Percentiles rank a stretch among this genome's conserved stretches.
Evolutionary conservation across 768 basidiomycete species (phyloP).

Genomic region (Lactifluus subvellereus): DNA sequence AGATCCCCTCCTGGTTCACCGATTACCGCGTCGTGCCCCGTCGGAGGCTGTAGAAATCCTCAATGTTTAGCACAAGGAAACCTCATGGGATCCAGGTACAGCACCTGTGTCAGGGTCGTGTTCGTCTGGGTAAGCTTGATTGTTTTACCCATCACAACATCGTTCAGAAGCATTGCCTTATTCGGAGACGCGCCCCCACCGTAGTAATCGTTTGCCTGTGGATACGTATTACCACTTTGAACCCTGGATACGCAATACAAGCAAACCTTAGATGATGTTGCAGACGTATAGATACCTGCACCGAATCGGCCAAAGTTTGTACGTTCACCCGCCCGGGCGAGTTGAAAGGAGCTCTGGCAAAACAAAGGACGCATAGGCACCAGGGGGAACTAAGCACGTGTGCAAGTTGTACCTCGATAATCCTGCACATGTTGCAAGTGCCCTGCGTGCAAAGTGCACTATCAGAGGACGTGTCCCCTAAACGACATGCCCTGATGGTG

Average conservation of each 20-base stretch:
- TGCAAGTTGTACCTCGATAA: constrained; percentile 20
- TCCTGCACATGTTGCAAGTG: constrained; percentile 26
- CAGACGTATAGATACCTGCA: constrained; percentile 28
- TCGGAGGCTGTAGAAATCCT: constrained; percentile 23
- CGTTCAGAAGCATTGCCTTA: constrained; percentile 26
- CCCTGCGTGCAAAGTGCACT: constrained; percentile 17
- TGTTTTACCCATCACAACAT: constrained; percentile 27
- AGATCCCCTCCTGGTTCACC: constrained; percentile 28
- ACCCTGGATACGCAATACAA: not conserved
- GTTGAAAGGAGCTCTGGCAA: constrained; percentile 25
- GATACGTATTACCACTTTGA: not conserved
- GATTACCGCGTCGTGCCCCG: constrained; percentile 26
- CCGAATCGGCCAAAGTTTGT: constrained; percentile 28
- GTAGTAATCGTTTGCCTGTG: constrained; percentile 27
- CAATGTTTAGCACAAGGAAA: not conserved
- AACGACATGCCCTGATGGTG: constrained; percentile 24
- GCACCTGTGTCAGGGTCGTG: constrained; percentile 23
- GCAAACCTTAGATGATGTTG: constrained; percentile 28
- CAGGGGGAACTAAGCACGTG: too few relatives aligned
- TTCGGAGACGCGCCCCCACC: constrained; percentile 16
- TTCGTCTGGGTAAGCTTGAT: constrained; percentile 18
- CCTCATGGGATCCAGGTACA: not conserved
- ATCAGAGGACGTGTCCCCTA: constrained; percentile 25
- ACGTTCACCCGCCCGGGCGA: constrained; percentile 13
- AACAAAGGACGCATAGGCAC: not conserved